A percentile compares a stretch with the other conserved stretches of the same genome.
phyloP scores from a whole-genome alignment of 176 grass and related monocot species.

The Saccharum spontaneum region DNA sequence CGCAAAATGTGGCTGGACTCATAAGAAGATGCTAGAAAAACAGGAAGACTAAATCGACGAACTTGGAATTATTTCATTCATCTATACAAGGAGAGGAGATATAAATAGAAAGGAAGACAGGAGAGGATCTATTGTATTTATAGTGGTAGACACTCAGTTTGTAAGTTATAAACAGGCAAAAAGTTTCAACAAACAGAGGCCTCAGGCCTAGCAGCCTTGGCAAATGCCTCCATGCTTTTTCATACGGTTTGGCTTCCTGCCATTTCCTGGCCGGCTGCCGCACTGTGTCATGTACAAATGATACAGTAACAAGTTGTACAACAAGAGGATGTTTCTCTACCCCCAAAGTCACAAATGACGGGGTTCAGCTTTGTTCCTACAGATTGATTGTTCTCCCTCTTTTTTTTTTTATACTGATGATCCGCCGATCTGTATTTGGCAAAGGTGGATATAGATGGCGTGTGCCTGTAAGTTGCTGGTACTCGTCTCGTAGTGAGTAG shows the following conservation, averaged over 20 bases:
- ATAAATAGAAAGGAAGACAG: constrained; percentile 18
- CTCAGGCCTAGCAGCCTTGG: constrained; percentile 23
- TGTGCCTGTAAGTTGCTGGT: neutral
- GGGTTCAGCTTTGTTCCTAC: neutral
- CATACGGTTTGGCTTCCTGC: constrained; percentile 50
- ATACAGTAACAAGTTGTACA: neutral
- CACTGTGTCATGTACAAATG: constrained; percentile 24
- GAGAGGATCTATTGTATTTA: constrained; percentile 41
- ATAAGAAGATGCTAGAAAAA: constrained; percentile 72
- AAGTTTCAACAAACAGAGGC: neutral
- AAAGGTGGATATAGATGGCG: neutral
- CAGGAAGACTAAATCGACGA: neutral
- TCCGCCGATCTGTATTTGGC: neutral
- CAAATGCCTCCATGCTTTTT: constrained; percentile 52
- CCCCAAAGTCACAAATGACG: neutral
- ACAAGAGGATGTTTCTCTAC: constrained; percentile 2
- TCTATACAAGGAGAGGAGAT: constrained; percentile 19
- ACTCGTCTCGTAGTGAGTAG: neutral
- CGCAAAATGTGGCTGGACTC: constrained; percentile 70
- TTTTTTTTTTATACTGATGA: neutral
- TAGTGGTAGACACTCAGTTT: constrained; percentile 30
- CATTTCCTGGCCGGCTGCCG: constrained; percentile 4
- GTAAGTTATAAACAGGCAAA: constrained; percentile 25
- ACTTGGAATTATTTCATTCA: constrained; percentile 46
- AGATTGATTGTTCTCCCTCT: neutral